These are phyloP conservation scores for Turritis glabra DNA, from an alignment of 345 rosid genomes.

Conservation along the genomic window DNA sequence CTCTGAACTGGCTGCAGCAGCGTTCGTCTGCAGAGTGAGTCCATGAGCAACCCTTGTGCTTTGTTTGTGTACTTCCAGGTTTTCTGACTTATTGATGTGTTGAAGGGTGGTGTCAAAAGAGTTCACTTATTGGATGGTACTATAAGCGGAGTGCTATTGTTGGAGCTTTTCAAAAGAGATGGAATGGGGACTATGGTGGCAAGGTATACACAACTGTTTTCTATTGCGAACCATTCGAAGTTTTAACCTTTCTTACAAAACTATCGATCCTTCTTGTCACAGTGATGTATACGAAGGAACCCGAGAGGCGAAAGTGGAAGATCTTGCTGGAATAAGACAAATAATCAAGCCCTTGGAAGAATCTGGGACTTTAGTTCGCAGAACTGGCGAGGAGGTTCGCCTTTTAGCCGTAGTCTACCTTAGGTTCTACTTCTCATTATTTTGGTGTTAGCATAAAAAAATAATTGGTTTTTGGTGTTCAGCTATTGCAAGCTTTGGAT, in stretches of 20 bases:
- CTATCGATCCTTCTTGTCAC: constrained; percentile 3
- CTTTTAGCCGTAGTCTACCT: background rate
- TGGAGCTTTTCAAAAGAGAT: constrained; percentile 96
- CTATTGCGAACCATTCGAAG: background rate
- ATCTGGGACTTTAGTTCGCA: constrained; percentile 60
- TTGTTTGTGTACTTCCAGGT: background rate
- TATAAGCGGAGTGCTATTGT: constrained; percentile 75
- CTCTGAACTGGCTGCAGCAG: constrained; percentile 94
- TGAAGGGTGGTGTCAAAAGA: constrained; percentile 91
- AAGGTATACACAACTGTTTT: constrained; percentile 50
- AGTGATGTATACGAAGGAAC: constrained; percentile 97
- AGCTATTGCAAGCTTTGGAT: constrained; percentile 69
- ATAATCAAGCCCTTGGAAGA: constrained; percentile 74
- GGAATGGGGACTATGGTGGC: constrained; percentile 99
- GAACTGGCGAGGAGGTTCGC: constrained; percentile 82
- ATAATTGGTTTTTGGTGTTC: constrained; percentile 11
- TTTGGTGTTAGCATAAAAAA: background rate
- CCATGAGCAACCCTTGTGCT: background rate
- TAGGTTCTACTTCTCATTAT: background rate
- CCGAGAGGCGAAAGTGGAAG: constrained; percentile 67
- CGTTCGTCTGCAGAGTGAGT: constrained; percentile 92
- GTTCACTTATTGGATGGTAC: constrained; percentile 98
- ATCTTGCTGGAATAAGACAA: constrained; percentile 73
- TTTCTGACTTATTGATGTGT: background rate
- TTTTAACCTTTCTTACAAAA: constrained; percentile 10